A percentile compares a stretch with the other conserved stretches of the same genome.
Conservation (phyloP, 1,284 basidiomycete species). For the Butyriboletus appendiculatus region DNA sequence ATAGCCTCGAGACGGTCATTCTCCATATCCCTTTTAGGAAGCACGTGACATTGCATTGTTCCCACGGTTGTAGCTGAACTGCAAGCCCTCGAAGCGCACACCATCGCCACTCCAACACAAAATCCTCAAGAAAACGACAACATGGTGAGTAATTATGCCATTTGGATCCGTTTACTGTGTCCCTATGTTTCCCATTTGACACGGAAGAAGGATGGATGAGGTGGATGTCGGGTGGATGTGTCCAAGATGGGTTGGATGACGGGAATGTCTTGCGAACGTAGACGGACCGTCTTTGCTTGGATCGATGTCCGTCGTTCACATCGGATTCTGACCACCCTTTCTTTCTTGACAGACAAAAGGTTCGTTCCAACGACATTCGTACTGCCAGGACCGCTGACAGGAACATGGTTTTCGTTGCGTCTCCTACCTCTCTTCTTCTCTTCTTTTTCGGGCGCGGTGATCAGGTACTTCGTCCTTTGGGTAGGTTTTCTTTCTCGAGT, state of each 20-base stretch:
- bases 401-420: background rate
- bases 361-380: conserved; percentile 40
- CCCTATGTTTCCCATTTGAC: conserved; percentile 4
- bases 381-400: conserved; percentile 10
- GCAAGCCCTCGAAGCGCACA: background rate
- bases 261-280: conserved; percentile 4
- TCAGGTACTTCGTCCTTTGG: conserved; percentile 90
- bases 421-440: background rate
- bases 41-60: conserved; percentile 7
- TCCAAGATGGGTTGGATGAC: conserved; percentile 28
- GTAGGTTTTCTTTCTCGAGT: conserved; percentile 46
- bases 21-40: background rate
- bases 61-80: conserved; percentile 24
- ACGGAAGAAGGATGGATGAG: conserved; percentile 30
- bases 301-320: conserved; percentile 13
- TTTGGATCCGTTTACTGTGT: background rate
- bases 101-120: conserved; percentile 21
- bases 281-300: background rate
- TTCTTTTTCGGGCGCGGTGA: conserved; percentile 4
- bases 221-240: conserved; percentile 16
- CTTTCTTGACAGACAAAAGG: conserved; percentile 68
- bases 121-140: conserved; percentile 43
- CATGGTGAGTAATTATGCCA: conserved; percentile 37
- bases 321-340: conserved; percentile 32
- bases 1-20: background rate